These are phyloP conservation scores for Medicago truncatula DNA, from an alignment of 306 rosid species.

Conservation along the genomic window MtrunA17r5.0-ANR NC_053042.1:20145501-20146000, in stretches of 20 bases:
- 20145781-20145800: constrained; percentile 20
- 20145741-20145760: constrained; percentile 3
- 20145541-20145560: constrained; percentile 9
- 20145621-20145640: constrained; percentile 24
- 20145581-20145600: constrained; percentile 21
- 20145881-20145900: background rate
- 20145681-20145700: constrained; percentile 6
- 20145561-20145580: background rate
- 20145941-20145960: constrained; percentile 15
- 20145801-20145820: constrained; percentile 1
- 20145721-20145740: background rate
- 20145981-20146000: constrained; percentile 5
- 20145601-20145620: constrained; percentile 15
- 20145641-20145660: background rate
- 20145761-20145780: background rate
- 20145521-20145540: constrained; percentile 6
- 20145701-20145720: background rate
- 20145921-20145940: background rate
- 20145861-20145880: background rate
- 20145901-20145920: background rate
- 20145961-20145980: background rate
- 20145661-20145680: constrained; percentile 18
- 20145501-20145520: background rate
- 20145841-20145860: constrained; percentile 18
- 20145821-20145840: constrained; percentile 26